Conservation (phyloP, 139 green algal genomes). For the Gonium pectorale region DNA sequence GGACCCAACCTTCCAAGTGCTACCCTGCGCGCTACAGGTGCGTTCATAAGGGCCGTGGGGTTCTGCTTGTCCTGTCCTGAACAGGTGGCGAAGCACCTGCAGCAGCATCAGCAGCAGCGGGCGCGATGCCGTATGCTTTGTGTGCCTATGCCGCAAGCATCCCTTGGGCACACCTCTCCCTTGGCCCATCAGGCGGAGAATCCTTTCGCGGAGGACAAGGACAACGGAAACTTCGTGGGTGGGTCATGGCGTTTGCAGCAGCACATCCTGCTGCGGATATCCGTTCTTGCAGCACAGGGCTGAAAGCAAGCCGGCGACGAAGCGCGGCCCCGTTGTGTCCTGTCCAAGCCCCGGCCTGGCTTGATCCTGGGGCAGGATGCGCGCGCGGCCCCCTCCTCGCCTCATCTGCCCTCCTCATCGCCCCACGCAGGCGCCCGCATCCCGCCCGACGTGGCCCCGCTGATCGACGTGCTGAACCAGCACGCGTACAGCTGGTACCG, state of each 20-base stretch:
- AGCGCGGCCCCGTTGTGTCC: neutral
- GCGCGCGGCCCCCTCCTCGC: neutral
- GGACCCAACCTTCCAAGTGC: slow-evolving; percentile 40
- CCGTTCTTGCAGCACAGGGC: too few species aligned
- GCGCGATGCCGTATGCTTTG: too few species aligned
- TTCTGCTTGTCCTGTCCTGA: too few species aligned
- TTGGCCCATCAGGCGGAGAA: neutral
- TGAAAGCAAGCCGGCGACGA: too few species aligned
- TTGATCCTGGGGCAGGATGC: too few species aligned
- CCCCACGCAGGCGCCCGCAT: slow-evolving; percentile 15
- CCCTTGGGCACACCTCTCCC: too few species aligned
- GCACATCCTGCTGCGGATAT: too few species aligned
- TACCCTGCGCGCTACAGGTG: slow-evolving; percentile 51
- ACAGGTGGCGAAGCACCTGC: too few species aligned
- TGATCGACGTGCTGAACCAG: slow-evolving; percentile 45
- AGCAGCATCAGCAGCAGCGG: too few species aligned
- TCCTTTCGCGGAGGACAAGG: neutral
- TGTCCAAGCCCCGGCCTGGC: too few species aligned
- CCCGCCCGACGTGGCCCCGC: neutral
- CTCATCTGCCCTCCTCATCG: neutral
- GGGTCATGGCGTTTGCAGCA: neutral
- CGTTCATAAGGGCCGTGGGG: too few species aligned
- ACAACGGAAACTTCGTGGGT: slow-evolving; percentile 26
- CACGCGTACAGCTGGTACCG: slow-evolving; percentile 45
- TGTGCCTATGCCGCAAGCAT: too few species aligned